phyloP scores from a whole-genome alignment of 805 yeast species.

The Saccharomycopsis sp. region DNA sequence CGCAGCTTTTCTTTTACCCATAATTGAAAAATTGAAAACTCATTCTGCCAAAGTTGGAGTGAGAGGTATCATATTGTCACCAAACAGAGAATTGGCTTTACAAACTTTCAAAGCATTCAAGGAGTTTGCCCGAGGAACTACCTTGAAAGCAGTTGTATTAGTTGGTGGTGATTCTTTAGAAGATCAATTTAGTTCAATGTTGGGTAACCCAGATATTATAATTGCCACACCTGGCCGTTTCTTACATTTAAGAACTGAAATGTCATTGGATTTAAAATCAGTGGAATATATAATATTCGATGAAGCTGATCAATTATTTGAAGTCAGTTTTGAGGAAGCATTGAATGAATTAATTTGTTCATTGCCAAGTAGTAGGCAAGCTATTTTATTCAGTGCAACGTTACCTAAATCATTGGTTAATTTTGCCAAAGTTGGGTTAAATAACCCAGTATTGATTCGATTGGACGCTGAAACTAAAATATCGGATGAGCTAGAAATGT shows the following conservation, averaged over 20 bases:
- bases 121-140: constrained; percentile 81
- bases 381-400: constrained; percentile 89
- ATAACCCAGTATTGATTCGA: constrained; percentile 87
- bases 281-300: constrained; percentile 91
- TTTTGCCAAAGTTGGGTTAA: constrained; percentile 94
- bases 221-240: constrained; percentile 98
- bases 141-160: constrained; percentile 68
- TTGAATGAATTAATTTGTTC: constrained; percentile 81
- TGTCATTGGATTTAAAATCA: constrained; percentile 76
- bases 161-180: constrained; percentile 99
- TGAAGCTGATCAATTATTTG: constrained; percentile 95
- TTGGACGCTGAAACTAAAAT: constrained; percentile 89
- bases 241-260: constrained; percentile 90
- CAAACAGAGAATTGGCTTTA: constrained; percentile 92
- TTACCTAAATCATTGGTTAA: constrained; percentile 88
- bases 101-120: constrained; percentile 87
- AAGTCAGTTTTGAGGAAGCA: constrained; percentile 93
- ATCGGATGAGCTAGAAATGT: constrained; percentile 86
- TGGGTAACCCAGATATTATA: constrained; percentile 88
- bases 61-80: constrained; percentile 83
- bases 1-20: constrained; percentile 90
- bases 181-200: constrained; percentile 89
- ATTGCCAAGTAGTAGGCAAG: constrained; percentile 77
- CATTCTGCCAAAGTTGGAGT: constrained; percentile 86
- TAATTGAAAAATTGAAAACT: constrained; percentile 74